A percentile compares a stretch with the other conserved stretches of the same genome.
Conservation (phyloP, 164 flowering plant genomes). For the Kingdonia uniflora region DNA sequence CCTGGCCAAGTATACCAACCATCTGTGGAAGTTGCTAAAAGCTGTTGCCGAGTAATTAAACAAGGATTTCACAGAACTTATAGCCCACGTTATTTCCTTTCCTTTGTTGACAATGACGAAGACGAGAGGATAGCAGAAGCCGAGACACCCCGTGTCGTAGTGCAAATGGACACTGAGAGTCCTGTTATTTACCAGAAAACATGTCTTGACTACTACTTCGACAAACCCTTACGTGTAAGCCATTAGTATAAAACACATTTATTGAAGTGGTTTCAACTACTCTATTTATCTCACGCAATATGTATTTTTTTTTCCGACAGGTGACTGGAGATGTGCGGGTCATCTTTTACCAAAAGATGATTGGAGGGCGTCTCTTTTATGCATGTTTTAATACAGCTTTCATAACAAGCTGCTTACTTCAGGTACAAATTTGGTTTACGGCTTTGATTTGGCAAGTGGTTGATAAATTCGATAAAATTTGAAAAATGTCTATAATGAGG, state of each 20-base stretch:
- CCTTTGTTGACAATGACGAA: conserved; percentile 1
- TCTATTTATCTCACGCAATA: neutral
- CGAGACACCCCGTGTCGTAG: conserved; percentile 3
- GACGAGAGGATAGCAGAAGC: conserved; percentile 2
- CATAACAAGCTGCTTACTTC: conserved; percentile 54
- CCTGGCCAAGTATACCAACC: conserved; percentile 5
- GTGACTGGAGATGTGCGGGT: conserved; percentile 67
- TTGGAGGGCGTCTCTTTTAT: conserved; percentile 77
- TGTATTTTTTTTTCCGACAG: conserved; percentile 20
- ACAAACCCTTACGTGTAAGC: conserved; percentile 3
- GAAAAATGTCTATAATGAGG: neutral
- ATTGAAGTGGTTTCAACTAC: no score
- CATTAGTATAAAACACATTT: neutral
- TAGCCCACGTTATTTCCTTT: conserved; percentile 1
- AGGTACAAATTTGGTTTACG: conserved; percentile 29
- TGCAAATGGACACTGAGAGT: conserved; percentile 5
- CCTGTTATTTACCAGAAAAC: conserved; percentile 3
- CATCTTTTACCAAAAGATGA: conserved; percentile 62
- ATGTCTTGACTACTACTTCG: conserved; percentile 3
- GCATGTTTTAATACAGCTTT: conserved; percentile 76
- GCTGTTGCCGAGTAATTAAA: conserved; percentile 3
- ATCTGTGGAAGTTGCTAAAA: conserved; percentile 3
- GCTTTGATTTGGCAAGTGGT: no score
- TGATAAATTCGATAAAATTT: neutral
- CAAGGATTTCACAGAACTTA: conserved; percentile 2